phyloP scores from a whole-genome alignment of 371 early-diverging fungal species.

The Sporodiniella umbellata region DNA sequence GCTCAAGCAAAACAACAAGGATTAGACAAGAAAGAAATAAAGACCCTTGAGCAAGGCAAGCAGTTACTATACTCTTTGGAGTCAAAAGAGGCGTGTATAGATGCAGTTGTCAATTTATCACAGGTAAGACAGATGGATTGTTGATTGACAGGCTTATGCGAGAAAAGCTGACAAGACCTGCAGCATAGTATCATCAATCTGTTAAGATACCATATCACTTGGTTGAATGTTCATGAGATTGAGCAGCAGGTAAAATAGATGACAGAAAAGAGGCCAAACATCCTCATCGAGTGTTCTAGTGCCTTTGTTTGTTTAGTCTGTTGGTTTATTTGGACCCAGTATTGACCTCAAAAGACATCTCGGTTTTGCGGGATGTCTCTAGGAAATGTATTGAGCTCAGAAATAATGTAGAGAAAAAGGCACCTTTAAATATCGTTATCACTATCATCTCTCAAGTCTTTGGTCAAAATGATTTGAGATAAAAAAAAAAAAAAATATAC shows the following conservation, averaged over 20 bases:
- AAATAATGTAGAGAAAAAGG: constrained; percentile 7
- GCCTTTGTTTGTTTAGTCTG: constrained; percentile 29
- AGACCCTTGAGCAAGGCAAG: constrained; percentile 4
- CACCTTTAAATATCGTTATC: constrained; percentile 37
- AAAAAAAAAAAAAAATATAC: not conserved
- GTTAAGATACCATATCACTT: constrained; percentile 22
- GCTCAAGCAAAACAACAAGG: constrained; percentile 4
- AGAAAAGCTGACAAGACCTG: too few species aligned
- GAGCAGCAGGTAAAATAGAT: constrained; percentile 8
- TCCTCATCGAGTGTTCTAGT: constrained; percentile 7
- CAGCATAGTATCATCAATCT: constrained; percentile 22
- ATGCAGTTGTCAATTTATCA: constrained; percentile 12
- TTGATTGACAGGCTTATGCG: not conserved
- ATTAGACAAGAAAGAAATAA: constrained; percentile 10
- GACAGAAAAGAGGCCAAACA: not conserved
- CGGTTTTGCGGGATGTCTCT: constrained; percentile 30
- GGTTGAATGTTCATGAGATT: constrained; percentile 24
- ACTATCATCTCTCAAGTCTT: constrained; percentile 34
- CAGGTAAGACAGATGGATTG: constrained; percentile 6
- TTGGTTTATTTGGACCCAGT: constrained; percentile 42
- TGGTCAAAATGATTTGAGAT: constrained; percentile 34
- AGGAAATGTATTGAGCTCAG: constrained; percentile 33
- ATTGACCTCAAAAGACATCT: constrained; percentile 29
- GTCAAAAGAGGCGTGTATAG: not conserved
- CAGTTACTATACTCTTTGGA: constrained; percentile 1